Base-by-base conservation (phyloP, 2,329 filamentous ascomycete genomes). In the Leptodontidium sp. region DNA sequence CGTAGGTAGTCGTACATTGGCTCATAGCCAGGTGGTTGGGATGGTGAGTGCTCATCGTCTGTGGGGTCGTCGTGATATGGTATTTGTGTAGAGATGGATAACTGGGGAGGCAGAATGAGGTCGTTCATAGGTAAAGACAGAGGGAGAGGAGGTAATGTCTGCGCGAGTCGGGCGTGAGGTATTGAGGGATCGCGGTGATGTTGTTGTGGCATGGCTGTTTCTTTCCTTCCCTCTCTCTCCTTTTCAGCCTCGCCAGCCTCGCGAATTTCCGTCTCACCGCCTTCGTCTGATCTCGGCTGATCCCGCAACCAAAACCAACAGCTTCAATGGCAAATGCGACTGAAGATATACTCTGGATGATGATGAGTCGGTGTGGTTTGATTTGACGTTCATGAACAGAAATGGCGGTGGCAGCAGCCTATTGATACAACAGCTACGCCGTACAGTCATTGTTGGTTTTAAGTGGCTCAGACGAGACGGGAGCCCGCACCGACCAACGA, bases 1-100 rank as follows among this genome's bases (percentile, higher is more conserved):
- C 75, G 70, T 4, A 77, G 69, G 55, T 77, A 77, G 55, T 77
- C 75, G 68, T 75, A 73, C 75, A 77, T 77, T 1, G 75, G 75
- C 61, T 75, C 72, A 52, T 77, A 77, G 40, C 64, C 66, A 15
- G 75, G 75, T 59, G 75, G 75, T 43, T 64, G 67, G 21, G 59
- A 50, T 1, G 59, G 52, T 12, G 61, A 61, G n/a, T 45, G 62
- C 9, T 67, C 68, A 11, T 68, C 67, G 29, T 69, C 69, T 49
- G 66, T 68, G 12, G 75, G 73, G 62, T 76, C 72, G 66, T 77
- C 75, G 61, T 66, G 73, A 53, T 77, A 77, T 32, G 72, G 72
- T 35, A 66, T 61, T 45, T 66, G 59, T 24, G 55, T 66, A 55
- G 57, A 49, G 53, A 68, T 61, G 40, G 61, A 59, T 38, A 69